A percentile compares a stretch with the other conserved stretches of the same genome.
phyloP scores from a whole-genome alignment of 306 rosid species.

The Dalbergia cochinchinensis region DNA sequence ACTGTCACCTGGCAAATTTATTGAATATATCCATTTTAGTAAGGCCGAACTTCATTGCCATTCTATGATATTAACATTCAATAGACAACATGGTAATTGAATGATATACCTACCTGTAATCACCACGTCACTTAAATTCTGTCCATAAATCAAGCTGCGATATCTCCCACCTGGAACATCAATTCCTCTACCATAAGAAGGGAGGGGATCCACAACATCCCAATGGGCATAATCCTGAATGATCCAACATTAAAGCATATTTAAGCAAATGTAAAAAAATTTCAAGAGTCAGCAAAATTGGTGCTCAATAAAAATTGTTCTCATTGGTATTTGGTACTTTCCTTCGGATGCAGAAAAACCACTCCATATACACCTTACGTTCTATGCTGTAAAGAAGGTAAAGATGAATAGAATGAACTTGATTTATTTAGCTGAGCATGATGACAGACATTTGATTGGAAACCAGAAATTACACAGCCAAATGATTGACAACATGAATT shows the following conservation, averaged over 20 bases:
- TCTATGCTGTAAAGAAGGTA: no score
- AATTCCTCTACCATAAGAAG: constrained; percentile 67
- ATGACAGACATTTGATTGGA: not conserved
- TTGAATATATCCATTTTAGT: constrained; percentile 31
- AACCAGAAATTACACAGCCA: not conserved
- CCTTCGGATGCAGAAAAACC: no score
- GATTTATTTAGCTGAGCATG: no score
- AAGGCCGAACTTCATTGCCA: constrained; percentile 4
- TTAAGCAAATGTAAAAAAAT: constrained; percentile 1
- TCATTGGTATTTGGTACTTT: no score
- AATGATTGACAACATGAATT: not conserved
- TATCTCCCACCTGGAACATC: constrained; percentile 63
- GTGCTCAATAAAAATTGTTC: not conserved
- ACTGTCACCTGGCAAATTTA: constrained; percentile 60
- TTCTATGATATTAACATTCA: constrained; percentile 25
- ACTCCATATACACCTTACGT: no score
- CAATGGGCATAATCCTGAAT: constrained; percentile 62
- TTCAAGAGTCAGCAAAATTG: constrained; percentile 4
- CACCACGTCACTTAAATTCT: constrained; percentile 64
- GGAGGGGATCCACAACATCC: constrained; percentile 57
- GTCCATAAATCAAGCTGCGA: constrained; percentile 64
- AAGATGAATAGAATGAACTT: no score
- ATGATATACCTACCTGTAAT: constrained; percentile 60
- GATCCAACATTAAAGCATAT: not conserved
- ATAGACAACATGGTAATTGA: not conserved